Evolutionary conservation across 1,139 yeast genomes (phyloP).

Genomic region (Scheffersomyces parashehatae): DNA sequence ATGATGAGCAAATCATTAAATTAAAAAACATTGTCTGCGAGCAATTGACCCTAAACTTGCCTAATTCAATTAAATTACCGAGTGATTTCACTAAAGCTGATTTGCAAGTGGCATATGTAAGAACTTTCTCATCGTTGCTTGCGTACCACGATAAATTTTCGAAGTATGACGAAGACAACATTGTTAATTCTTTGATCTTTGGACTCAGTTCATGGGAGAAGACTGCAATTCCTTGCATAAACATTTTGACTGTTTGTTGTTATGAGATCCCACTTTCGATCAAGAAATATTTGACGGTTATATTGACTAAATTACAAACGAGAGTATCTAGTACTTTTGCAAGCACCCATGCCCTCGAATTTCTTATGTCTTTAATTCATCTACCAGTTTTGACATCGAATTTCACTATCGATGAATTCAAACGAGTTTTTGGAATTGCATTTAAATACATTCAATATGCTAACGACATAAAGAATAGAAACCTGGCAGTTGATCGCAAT

Average conservation of each 20-base stretch:
- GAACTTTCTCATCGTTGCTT: slow-evolving; percentile 65
- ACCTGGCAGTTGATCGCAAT: slow-evolving; percentile 14
- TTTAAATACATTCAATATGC: slow-evolving; percentile 78
- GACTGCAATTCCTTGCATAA: slow-evolving; percentile 77
- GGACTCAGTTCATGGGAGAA: slow-evolving; percentile 78
- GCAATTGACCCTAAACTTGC: slow-evolving; percentile 56
- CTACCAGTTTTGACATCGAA: slow-evolving; percentile 69
- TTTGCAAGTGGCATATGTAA: slow-evolving; percentile 64
- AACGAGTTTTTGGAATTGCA: slow-evolving; percentile 79
- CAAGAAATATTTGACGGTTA: slow-evolving; percentile 64
- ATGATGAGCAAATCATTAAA: slow-evolving; percentile 44
- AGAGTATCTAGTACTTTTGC: slow-evolving; percentile 70
- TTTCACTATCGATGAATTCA: slow-evolving; percentile 75
- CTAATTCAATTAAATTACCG: slow-evolving; percentile 45
- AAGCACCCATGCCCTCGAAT: slow-evolving; percentile 75
- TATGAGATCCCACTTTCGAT: slow-evolving; percentile 77
- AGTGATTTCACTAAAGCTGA: slow-evolving; percentile 53
- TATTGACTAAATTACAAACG: slow-evolving; percentile 70
- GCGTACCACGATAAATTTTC: slow-evolving; percentile 64
- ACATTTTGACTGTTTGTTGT: slow-evolving; percentile 74
- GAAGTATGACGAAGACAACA: slow-evolving; percentile 66
- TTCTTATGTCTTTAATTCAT: slow-evolving; percentile 63
- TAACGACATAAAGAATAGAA: slow-evolving; percentile 44
- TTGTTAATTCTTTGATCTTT: slow-evolving; percentile 62
- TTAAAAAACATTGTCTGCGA: slow-evolving; percentile 58